Evolutionary conservation across 1,284 basidiomycete species (phyloP).

Genomic region (Rhodotorula sp.): DNA sequence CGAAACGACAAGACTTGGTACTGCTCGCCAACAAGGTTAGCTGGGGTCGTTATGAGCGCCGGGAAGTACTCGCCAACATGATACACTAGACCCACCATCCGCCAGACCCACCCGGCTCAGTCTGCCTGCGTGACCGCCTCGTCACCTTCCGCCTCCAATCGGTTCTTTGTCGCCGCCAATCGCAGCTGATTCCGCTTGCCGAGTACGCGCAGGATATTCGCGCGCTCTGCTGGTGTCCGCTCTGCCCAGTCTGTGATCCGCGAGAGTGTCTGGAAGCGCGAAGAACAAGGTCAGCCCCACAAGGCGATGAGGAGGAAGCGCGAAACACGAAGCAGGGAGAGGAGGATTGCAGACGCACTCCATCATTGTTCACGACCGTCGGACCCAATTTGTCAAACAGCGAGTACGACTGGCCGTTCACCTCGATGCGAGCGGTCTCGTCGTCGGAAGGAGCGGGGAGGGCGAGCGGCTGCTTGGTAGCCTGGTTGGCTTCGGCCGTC

Average conservation of each 20-base stretch:
- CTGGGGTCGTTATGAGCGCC: too few relatives aligned
- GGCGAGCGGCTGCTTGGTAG: slow-evolving; percentile 12
- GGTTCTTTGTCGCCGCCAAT: slow-evolving; percentile 23
- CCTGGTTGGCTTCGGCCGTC: neutral
- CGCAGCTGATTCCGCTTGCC: slow-evolving; percentile 34
- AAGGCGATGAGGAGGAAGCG: too few relatives aligned
- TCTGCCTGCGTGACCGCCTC: neutral
- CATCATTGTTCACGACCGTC: slow-evolving; percentile 31
- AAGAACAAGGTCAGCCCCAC: neutral
- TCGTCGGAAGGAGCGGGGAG: slow-evolving; percentile 23
- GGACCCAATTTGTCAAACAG: slow-evolving; percentile 32
- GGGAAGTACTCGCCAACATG: neutral
- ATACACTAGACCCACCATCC: too few relatives aligned
- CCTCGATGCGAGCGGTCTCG: slow-evolving; percentile 18
- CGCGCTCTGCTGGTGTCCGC: slow-evolving; percentile 19
- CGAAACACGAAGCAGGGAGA: neutral
- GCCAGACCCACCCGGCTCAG: neutral
- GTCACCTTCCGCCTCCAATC: neutral
- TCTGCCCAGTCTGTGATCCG: slow-evolving; percentile 34
- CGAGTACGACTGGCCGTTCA: slow-evolving; percentile 20
- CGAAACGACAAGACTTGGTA: too few relatives aligned
- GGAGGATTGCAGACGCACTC: slow-evolving; percentile 6
- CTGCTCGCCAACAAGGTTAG: too few relatives aligned
- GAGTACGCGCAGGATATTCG: slow-evolving; percentile 27
- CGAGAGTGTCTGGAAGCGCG: slow-evolving; percentile 15